Evolutionary conservation across 768 basidiomycete species (phyloP).

Genomic region (Calvatia gigantea): DNA sequence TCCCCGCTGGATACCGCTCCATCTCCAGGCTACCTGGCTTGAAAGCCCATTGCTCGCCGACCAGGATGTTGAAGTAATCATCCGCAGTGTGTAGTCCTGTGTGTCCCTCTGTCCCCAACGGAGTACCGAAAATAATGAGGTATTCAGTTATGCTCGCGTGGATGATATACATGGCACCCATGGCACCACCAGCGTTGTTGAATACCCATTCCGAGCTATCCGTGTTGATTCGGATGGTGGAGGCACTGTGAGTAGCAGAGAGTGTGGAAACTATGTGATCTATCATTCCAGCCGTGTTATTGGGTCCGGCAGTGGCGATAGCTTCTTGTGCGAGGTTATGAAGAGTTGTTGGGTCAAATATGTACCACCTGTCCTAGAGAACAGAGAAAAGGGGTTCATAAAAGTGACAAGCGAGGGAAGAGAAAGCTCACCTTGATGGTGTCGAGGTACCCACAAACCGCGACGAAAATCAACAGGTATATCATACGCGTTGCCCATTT

Average conservation of each 20-base stretch:
- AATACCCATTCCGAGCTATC: constrained; percentile 85
- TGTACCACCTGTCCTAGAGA: constrained; percentile 80
- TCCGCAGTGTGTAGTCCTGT: constrained; percentile 92
- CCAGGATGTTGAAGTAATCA: constrained; percentile 95
- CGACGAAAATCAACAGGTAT: constrained; percentile 30
- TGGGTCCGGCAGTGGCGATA: constrained; percentile 52
- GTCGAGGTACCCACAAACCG: constrained; percentile 51
- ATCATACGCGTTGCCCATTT: constrained; percentile 37
- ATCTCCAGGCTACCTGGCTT: constrained; percentile 73
- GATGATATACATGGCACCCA: constrained; percentile 98
- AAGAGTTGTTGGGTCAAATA: constrained; percentile 69
- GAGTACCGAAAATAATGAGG: constrained; percentile 93
- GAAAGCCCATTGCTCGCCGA: constrained; percentile 96
- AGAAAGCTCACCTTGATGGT: constrained; percentile 52
- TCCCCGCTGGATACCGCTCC: constrained; percentile 84
- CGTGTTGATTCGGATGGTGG: constrained; percentile 60
- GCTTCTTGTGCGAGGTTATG: constrained; percentile 75
- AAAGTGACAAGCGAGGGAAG: neutral
- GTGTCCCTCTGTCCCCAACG: constrained; percentile 96
- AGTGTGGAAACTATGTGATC: constrained; percentile 80
- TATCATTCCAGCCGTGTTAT: constrained; percentile 73
- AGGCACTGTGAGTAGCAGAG: constrained; percentile 37
- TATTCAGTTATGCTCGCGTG: constrained; percentile 98
- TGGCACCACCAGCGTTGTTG: constrained; percentile 96
- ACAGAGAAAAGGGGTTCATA: neutral